These are phyloP conservation scores for Pseudopithomyces chartarum DNA, from an alignment of 2,329 filamentous ascomycete species.

Conservation along the genomic window DNA sequence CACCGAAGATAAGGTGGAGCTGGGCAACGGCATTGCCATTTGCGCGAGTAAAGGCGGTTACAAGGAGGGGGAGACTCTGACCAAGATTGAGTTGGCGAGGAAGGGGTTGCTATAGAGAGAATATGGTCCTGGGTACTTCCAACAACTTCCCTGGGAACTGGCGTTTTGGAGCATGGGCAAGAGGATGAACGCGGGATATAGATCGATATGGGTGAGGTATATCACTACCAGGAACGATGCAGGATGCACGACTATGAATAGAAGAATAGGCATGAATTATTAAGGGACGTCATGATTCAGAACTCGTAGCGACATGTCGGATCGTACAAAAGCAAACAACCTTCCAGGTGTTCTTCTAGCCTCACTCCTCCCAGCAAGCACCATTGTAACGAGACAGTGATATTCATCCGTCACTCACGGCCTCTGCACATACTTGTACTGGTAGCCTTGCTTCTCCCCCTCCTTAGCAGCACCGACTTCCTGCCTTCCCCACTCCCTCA, in stretches of 20 bases:
- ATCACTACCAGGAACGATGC: too few relatives aligned
- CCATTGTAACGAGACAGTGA: too few relatives aligned
- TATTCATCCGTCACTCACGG: neutral
- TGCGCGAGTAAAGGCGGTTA: constrained; percentile 79
- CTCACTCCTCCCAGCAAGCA: too few relatives aligned
- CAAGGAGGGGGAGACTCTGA: constrained; percentile 70
- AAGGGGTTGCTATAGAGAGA: constrained; percentile 76
- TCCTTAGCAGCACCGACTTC: constrained; percentile 35
- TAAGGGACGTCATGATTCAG: neutral
- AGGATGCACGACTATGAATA: neutral
- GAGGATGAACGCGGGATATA: neutral
- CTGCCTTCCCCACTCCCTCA: constrained; percentile 44
- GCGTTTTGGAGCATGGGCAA: too few relatives aligned
- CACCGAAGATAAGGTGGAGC: constrained; percentile 69
- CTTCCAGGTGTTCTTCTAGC: neutral
- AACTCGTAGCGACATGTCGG: neutral
- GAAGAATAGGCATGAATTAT: neutral
- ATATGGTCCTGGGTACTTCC: neutral
- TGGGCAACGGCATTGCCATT: constrained; percentile 73
- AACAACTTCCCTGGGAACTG: too few relatives aligned
- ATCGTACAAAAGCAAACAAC: too few relatives aligned
- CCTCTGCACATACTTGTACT: constrained; percentile 36
- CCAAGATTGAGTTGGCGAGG: constrained; percentile 79
- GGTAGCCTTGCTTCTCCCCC: constrained; percentile 25
- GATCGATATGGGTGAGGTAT: too few relatives aligned